phyloP scores from a whole-genome alignment of 768 basidiomycete genomes.

The Podaxis rugospora region DNA sequence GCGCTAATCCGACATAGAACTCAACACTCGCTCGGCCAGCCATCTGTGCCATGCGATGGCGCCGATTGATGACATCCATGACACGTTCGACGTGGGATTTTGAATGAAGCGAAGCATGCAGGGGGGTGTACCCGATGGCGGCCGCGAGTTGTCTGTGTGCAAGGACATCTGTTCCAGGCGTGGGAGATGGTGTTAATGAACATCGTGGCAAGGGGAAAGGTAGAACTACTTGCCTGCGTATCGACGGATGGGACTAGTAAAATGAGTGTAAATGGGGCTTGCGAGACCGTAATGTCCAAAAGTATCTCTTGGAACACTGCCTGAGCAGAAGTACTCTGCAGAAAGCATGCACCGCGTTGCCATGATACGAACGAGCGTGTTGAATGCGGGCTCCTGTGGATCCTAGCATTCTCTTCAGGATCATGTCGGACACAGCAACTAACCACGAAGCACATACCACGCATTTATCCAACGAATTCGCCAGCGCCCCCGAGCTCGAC shows the following conservation, averaged over 20 bases:
- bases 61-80: slow-evolving; percentile 80
- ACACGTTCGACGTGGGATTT: slow-evolving; percentile 85
- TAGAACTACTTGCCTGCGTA: slow-evolving; percentile 70
- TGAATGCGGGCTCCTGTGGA: slow-evolving; percentile 81
- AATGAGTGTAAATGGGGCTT: slow-evolving; percentile 95
- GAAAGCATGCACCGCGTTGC: slow-evolving; percentile 98
- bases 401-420: slow-evolving; percentile 45
- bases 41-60: slow-evolving; percentile 97
- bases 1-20: slow-evolving; percentile 92
- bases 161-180: slow-evolving; percentile 63
- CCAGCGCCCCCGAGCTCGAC: slow-evolving; percentile 86
- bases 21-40: slow-evolving; percentile 95
- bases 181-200: background rate
- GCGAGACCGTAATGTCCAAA: slow-evolving; percentile 99
- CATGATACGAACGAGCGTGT: slow-evolving; percentile 98
- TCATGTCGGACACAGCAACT: background rate
- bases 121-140: slow-evolving; percentile 75
- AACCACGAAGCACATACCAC: slow-evolving; percentile 47
- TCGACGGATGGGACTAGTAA: slow-evolving; percentile 94
- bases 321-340: slow-evolving; percentile 97
- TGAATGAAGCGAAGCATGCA: slow-evolving; percentile 86
- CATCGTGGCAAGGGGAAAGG: background rate
- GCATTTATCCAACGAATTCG: slow-evolving; percentile 83
- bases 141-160: slow-evolving; percentile 92
- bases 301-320: slow-evolving; percentile 86